These are phyloP conservation scores for Xylaria polymorpha DNA, from an alignment of 2,329 filamentous ascomycete species.

Conservation along the genomic window DNA sequence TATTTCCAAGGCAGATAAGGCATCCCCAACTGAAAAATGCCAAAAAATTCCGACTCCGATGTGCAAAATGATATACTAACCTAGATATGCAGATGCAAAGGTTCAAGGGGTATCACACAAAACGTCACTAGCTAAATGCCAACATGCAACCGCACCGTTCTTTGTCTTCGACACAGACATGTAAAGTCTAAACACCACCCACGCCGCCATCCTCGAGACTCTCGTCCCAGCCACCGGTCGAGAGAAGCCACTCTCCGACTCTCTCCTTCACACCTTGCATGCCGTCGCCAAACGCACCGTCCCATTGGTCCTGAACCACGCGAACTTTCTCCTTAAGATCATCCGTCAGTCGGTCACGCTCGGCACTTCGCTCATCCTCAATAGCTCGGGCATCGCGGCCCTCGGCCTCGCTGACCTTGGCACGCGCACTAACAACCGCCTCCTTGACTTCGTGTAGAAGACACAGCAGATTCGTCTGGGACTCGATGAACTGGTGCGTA, in stretches of 20 bases:
- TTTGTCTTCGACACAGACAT: slow-evolving; percentile 48
- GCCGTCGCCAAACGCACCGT: slow-evolving; percentile 82
- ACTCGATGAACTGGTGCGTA: slow-evolving; percentile 96
- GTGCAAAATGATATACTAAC: slow-evolving; percentile 13
- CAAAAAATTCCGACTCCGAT: neutral
- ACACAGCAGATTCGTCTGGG: slow-evolving; percentile 89
- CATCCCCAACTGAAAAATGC: neutral
- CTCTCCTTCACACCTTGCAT: slow-evolving; percentile 78
- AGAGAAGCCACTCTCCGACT: slow-evolving; percentile 77
- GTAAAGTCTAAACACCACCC: slow-evolving; percentile 54
- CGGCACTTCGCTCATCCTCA: slow-evolving; percentile 69
- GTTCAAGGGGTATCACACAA: slow-evolving; percentile 37
- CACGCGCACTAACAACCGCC: slow-evolving; percentile 70
- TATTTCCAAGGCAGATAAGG: neutral
- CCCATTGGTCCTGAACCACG: slow-evolving; percentile 91
- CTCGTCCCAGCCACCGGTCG: slow-evolving; percentile 91
- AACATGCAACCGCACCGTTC: slow-evolving; percentile 10
- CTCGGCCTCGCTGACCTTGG: slow-evolving; percentile 75
- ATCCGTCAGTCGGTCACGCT: slow-evolving; percentile 78
- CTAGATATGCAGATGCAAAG: slow-evolving; percentile 30
- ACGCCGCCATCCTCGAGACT: slow-evolving; percentile 69
- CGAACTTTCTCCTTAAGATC: slow-evolving; percentile 95
- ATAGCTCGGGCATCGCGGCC: slow-evolving; percentile 59
- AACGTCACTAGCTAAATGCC: slow-evolving; percentile 22
- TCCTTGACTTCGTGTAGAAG: slow-evolving; percentile 91